phyloP scores from a whole-genome alignment of 2,329 filamentous ascomycete genomes.

The Botrytis tulipae region DNA sequence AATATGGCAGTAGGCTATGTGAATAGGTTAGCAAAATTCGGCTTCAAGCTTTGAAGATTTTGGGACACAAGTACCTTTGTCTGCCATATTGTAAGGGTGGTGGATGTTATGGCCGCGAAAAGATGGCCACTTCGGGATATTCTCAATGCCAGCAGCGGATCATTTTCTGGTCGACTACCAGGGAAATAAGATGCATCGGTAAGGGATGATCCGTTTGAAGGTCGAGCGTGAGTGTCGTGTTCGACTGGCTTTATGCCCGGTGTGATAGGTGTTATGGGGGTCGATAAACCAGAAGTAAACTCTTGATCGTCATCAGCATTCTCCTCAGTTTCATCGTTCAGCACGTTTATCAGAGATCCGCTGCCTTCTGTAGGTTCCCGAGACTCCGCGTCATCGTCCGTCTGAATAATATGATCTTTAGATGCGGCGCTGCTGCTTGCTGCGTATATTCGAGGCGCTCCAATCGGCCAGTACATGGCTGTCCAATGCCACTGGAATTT shows the following conservation, averaged over 20 bases:
- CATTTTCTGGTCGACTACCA: conserved; percentile 43
- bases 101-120: conserved; percentile 83
- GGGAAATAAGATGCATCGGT: conserved; percentile 22
- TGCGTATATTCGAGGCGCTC: conserved; percentile 79
- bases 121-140: conserved; percentile 76
- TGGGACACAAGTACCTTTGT: conserved; percentile 64
- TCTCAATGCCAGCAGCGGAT: conserved; percentile 70
- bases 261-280: conserved; percentile 55
- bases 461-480: conserved; percentile 89
- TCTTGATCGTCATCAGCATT: conserved; percentile 33
- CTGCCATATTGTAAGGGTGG: conserved; percentile 93
- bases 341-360: conserved; percentile 35
- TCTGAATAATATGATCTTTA: conserved; percentile 51
- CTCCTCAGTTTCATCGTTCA: conserved; percentile 31
- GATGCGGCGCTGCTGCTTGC: conserved; percentile 64
- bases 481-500: conserved; percentile 34
- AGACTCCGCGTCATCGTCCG: conserved; percentile 58
- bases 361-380: conserved; percentile 41
- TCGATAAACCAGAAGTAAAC: conserved; percentile 37
- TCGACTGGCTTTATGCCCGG: conserved; percentile 60
- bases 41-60: neutral
- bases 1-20: conserved; percentile 81
- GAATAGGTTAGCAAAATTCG: conserved; percentile 18
- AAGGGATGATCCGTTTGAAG: conserved; percentile 24
- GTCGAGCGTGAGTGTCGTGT: conserved; percentile 45